Evolutionary conservation across 1,284 basidiomycete species (phyloP), one percentile per base, ranked within the genome.

Genomic region (Flammula alnicola): DNA sequence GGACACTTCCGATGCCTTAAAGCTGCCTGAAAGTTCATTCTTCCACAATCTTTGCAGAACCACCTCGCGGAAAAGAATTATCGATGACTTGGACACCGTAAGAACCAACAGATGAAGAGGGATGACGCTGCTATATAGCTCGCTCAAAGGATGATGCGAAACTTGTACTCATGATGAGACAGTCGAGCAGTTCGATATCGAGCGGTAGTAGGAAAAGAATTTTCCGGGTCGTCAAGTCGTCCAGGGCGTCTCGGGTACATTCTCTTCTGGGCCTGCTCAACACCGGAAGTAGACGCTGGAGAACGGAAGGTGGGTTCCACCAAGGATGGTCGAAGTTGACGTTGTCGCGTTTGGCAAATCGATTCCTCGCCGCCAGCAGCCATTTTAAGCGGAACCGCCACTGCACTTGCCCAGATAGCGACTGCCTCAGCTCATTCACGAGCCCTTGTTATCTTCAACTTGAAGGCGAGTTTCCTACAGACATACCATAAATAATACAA

Each of bases 31-130:
- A 68, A 71, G 47, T 76, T 77, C 47, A 79, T 44, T 54, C 67
- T 67, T 8, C 76, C 75, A 49, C 77, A 78, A 2, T 44, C 26
- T 5, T 22, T 29, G 43, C 77, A 78, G 48, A 65, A 66, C 74
- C 75, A 78, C 76, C 76, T 3, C 56, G 57, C 8, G 72, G 65
- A 27, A 72, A 61, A 0, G 54, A 56, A 10, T 59, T 63, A 27
- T 70, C 68, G 19, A 60, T 44, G 12, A 58, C 27, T 48, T 51
- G 11, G 47, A 45, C 9, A 59, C 57, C 25, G 62, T 58, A 16
- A 60, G 56, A 4, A 58, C 54, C 14, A 64, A 51, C 20, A 68
- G 45, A n/a, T 63, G 61, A n/a, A 52, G 39, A 0, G 65, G 65
- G 26, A 67, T 37, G 3, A 66, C 40, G 31, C 56, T 56, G 38